phyloP scores from a whole-genome alignment of 331 rosid genomes.

The Arachis monticola region DNA sequence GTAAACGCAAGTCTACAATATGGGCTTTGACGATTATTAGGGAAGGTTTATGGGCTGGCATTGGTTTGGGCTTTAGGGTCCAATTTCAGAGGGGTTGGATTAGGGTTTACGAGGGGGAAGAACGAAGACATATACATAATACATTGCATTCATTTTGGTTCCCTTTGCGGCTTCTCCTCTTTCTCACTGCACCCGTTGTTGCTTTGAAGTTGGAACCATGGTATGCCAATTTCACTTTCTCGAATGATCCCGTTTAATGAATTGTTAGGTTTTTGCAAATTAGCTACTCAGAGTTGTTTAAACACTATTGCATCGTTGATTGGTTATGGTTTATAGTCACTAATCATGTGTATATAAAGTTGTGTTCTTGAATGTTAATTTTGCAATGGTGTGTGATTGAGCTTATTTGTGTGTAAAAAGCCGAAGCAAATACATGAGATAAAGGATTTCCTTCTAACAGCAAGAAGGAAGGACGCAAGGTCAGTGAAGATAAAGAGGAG shows the following conservation, averaged over 20 bases:
- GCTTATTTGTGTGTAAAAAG: slow-evolving; percentile 33
- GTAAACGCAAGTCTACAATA: not conserved
- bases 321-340: not conserved
- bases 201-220: slow-evolving; percentile 38
- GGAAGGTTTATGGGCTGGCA: not conserved
- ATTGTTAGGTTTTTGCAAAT: too few relatives aligned
- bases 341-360: not conserved
- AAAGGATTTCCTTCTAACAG: slow-evolving; percentile 87
- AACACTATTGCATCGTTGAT: too few relatives aligned
- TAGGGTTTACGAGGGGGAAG: slow-evolving; percentile 40
- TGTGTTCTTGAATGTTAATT: not conserved
- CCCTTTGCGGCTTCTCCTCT: not conserved
- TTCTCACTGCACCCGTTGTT: not conserved
- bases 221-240: slow-evolving; percentile 15
- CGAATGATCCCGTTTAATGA: too few relatives aligned
- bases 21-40: not conserved
- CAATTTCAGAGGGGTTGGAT: slow-evolving; percentile 7
- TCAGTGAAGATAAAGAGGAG: slow-evolving; percentile 78
- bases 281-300: too few relatives aligned
- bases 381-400: not conserved
- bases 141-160: not conserved
- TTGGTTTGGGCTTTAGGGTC: slow-evolving; percentile 29
- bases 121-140: not conserved
- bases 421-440: slow-evolving; percentile 92
- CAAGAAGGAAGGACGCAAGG: slow-evolving; percentile 84